phyloP scores from a whole-genome alignment of 441 rosid genomes.

The Adansonia rubrostipa region DNA sequence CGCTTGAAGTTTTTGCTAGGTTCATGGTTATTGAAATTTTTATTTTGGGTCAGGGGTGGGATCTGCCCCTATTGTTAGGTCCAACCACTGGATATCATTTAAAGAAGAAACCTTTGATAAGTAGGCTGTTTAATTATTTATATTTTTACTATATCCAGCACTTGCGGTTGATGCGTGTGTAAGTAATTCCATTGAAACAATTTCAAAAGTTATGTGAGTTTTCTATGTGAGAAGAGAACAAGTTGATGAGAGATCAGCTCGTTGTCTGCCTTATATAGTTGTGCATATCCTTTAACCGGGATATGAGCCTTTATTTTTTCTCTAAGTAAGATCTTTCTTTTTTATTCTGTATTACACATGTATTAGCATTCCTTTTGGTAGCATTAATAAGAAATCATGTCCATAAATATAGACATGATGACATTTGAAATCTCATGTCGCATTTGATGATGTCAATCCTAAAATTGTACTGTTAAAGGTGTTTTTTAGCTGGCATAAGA shows the following conservation, averaged over 20 bases:
- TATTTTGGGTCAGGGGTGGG: not conserved
- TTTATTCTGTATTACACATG: not conserved
- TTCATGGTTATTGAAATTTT: not conserved
- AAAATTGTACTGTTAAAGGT: not conserved
- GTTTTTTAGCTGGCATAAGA: not conserved
- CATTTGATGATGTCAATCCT: not conserved
- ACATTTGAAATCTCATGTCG: conserved; percentile 15
- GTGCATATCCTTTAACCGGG: conserved; percentile 5
- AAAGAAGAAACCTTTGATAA: not conserved
- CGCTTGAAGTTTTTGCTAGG: conserved; percentile 8
- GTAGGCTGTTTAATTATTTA: not conserved
- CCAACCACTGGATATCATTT: not conserved
- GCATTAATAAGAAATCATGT: conserved; percentile 5
- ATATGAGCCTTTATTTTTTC: not conserved
- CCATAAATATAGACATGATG: not conserved
- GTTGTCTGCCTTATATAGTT: not conserved
- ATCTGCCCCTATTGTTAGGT: not conserved
- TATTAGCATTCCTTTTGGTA: conserved; percentile 15
- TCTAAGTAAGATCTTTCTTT: not conserved
- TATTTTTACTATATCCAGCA: not conserved
- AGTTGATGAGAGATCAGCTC: conserved; percentile 4
- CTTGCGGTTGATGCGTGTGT: not conserved
- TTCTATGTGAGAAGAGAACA: conserved; percentile 14
- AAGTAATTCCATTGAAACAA: conserved; percentile 5
- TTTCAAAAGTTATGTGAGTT: conserved; percentile 2